Evolutionary conservation across 768 basidiomycete genomes (phyloP), one percentile per base, ranked within the genome.

Genomic region (Termitomyces sp.): DNA sequence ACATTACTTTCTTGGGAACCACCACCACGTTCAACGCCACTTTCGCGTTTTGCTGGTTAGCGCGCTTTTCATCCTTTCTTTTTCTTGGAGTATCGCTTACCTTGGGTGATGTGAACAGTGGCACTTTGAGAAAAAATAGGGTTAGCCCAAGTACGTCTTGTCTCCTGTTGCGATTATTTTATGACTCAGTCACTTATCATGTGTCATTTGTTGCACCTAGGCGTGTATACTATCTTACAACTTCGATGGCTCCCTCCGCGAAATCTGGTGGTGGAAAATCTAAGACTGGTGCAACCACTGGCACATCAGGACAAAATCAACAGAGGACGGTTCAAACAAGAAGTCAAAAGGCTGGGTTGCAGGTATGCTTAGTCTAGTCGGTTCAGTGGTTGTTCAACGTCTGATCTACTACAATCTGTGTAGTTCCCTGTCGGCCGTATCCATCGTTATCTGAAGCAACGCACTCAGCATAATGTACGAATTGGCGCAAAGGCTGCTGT

Each of bases 401-500:
- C 29, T 13, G 44, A 23, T 22, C 39, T 16, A 4, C 46, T 46
- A 20, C 54, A 2, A 38, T 53, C 7, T n/a, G 35, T 33, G 2
- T 63, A 94, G 93, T 97, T 97, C 71, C 94, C 94, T 35, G 95
- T 97, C 42, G 94, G 94, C 48, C 94, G 94, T 91, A 94, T 97
- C 53, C 95, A 98, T 69, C 84, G 95, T 76, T 96, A 91, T 73
- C 74, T 97, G 61, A 94, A 97, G 70, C 88, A 88, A 66, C 83
- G 89, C 60, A 96, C 92, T 16, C 91, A 94, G 68, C 88, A 95
- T 72, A 95, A 94, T 66, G 87, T 96, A 51, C 89, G 94, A 35
- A 93, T 98, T 60, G 95, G 94, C 27, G 95, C 94, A n/a, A 97
- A 97, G 69, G 94, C 94, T 25, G 94, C 95, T 9, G 95, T 98